Percentiles rank a stretch among this genome's conserved stretches.
Conservation (phyloP, 2,329 filamentous ascomycete species). For the Rhynchosporium secalis region DNA sequence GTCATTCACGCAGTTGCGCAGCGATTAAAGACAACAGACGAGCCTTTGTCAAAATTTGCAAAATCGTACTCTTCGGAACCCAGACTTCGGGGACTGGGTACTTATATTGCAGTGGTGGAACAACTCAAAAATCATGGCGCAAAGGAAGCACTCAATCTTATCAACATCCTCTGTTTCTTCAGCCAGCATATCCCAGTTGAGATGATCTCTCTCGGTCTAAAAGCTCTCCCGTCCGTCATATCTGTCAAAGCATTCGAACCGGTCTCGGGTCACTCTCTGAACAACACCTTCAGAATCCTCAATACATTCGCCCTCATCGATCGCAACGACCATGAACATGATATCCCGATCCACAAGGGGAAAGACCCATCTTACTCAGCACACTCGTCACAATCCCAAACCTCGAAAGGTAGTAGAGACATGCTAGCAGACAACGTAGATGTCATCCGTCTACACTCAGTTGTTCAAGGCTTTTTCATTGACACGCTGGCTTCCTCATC, state of each 20-base stretch:
- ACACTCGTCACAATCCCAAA: constrained; percentile 28
- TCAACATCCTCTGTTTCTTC: constrained; percentile 65
- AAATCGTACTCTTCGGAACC: constrained; percentile 56
- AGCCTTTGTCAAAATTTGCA: constrained; percentile 62
- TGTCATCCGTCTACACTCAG: constrained; percentile 51
- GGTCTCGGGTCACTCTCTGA: constrained; percentile 37
- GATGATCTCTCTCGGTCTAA: constrained; percentile 56
- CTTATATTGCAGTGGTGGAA: constrained; percentile 50
- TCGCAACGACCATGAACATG: constrained; percentile 46
- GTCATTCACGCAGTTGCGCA: constrained; percentile 68
- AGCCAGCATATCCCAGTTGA: constrained; percentile 66
- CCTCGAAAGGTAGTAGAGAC: constrained; percentile 44
- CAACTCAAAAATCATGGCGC: constrained; percentile 50
- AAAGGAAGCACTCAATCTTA: constrained; percentile 60
- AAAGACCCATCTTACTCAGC: background rate
- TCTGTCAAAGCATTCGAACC: constrained; percentile 48
- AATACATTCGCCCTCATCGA: constrained; percentile 55
- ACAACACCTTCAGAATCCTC: constrained; percentile 51
- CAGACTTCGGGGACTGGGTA: constrained; percentile 51
- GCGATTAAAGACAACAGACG: constrained; percentile 59
- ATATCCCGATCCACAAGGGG: constrained; percentile 24
- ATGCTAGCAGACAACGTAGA: constrained; percentile 49
- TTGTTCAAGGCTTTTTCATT: constrained; percentile 55
- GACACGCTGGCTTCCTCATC: constrained; percentile 47
- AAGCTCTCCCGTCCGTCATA: constrained; percentile 45